A percentile compares a stretch with the other conserved stretches of the same genome.
Evolutionary conservation across 306 rosid species (phyloP).

Genomic region (Pterocarpus macrocarpus): DNA sequence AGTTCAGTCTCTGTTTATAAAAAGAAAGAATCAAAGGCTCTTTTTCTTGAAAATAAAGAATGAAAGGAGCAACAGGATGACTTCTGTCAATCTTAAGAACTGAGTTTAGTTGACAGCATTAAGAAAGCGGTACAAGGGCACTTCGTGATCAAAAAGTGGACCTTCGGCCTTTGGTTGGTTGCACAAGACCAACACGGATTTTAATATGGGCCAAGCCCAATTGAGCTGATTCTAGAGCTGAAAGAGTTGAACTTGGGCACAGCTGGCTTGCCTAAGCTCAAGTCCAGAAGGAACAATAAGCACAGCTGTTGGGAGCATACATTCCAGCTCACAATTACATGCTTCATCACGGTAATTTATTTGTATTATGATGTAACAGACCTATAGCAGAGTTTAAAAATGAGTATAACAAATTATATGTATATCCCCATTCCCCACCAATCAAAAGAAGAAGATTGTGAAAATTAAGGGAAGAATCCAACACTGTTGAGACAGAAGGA

Average conservation of each 20-base stretch:
- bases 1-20: too few species aligned
- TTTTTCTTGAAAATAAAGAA: too few species aligned
- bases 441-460: neutral
- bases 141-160: too few species aligned
- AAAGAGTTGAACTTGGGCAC: neutral
- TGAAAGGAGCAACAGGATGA: too few species aligned
- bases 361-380: slow-evolving; percentile 16
- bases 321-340: neutral
- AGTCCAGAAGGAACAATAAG: neutral
- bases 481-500: slow-evolving; percentile 45
- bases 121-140: too few species aligned
- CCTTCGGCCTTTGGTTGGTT: neutral
- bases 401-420: neutral
- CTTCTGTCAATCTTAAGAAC: too few species aligned
- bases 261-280: neutral
- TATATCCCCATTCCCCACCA: slow-evolving; percentile 22
- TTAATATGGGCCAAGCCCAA: neutral
- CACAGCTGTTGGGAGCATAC: neutral
- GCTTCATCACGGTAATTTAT: slow-evolving; percentile 29
- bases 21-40: too few species aligned
- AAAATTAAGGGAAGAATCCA: slow-evolving; percentile 4
- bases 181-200: neutral
- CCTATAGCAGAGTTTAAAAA: slow-evolving; percentile 19
- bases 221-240: neutral
- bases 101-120: too few species aligned